These are phyloP conservation scores for Dothideomycetes sp. DNA, from an alignment of 2,329 filamentous ascomycete genomes.

Conservation along the genomic window DNA sequence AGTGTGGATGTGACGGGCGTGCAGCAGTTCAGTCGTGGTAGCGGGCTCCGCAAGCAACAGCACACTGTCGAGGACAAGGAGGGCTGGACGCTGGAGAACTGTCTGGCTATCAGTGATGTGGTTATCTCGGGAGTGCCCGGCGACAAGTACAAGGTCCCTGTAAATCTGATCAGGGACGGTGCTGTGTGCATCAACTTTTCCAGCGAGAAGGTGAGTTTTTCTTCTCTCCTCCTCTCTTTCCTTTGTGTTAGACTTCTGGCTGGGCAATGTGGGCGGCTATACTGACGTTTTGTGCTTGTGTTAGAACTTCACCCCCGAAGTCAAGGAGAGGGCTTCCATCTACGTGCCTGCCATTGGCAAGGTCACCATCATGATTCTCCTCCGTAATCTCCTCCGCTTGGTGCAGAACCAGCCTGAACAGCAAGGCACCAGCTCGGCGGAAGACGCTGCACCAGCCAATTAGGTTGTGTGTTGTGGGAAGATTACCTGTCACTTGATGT, in stretches of 20 bases:
- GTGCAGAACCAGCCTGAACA: background rate
- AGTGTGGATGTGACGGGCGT: constrained; percentile 87
- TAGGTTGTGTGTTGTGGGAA: no score
- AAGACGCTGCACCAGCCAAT: no score
- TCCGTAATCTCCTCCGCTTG: constrained; percentile 63
- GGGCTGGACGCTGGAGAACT: constrained; percentile 68
- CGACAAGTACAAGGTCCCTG: constrained; percentile 82
- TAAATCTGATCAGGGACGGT: constrained; percentile 71
- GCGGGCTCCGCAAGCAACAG: constrained; percentile 71
- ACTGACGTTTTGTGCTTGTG: constrained; percentile 8
- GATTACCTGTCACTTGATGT: no score
- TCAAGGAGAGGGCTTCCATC: constrained; percentile 93
- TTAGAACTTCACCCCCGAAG: constrained; percentile 79
- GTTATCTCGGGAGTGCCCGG: constrained; percentile 87
- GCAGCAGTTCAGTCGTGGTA: constrained; percentile 82
- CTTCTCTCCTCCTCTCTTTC: no score
- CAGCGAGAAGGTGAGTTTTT: constrained; percentile 61
- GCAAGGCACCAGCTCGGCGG: no score
- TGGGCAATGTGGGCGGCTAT: no score
- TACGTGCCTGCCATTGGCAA: constrained; percentile 97
- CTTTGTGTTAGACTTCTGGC: no score
- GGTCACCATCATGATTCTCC: constrained; percentile 84
- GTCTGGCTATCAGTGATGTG: constrained; percentile 79
- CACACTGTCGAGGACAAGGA: constrained; percentile 82
- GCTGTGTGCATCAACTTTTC: constrained; percentile 99